These are phyloP conservation scores for Fusarium sp. DNA, from an alignment of 2,329 filamentous ascomycete species.

Conservation along the genomic window DNA sequence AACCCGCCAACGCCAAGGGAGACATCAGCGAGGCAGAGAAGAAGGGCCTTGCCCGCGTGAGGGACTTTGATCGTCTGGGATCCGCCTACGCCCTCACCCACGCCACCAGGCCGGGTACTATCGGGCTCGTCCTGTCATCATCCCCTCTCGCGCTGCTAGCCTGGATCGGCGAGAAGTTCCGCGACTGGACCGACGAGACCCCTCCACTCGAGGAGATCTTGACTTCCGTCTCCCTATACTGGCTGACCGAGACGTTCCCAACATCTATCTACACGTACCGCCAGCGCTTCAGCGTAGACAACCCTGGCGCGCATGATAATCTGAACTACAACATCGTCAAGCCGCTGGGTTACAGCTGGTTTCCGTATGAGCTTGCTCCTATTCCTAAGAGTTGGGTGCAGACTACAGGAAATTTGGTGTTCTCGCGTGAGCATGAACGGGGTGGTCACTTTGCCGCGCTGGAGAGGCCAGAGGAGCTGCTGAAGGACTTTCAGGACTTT, in stretches of 20 bases:
- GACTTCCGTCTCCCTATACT: background rate
- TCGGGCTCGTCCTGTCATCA: background rate
- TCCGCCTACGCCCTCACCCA: background rate
- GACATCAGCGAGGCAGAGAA: background rate
- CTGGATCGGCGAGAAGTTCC: slow-evolving; percentile 12
- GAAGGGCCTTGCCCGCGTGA: background rate
- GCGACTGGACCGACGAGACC: background rate
- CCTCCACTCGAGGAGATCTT: background rate
- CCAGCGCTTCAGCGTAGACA: background rate
- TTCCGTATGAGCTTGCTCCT: slow-evolving; percentile 1
- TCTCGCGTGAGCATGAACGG: background rate
- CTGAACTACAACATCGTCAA: background rate
- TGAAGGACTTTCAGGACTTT: slow-evolving; percentile 4
- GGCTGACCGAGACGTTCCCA: background rate
- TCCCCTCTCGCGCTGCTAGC: slow-evolving; percentile 2
- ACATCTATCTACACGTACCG: slow-evolving; percentile 5
- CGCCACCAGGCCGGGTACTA: slow-evolving; percentile 2
- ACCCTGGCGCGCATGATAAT: fast-evolving
- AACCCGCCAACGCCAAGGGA: background rate
- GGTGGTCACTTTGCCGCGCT: slow-evolving; percentile 5
- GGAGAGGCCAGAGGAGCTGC: background rate
- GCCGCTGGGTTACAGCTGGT: slow-evolving; percentile 12
- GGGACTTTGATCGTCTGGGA: background rate
- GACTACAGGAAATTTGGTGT: background rate
- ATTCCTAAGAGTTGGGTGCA: background rate